A percentile compares a stretch with the other conserved stretches of the same genome.
phyloP scores from a whole-genome alignment of 169 alveolate genomes.

The Plasmodium chabaudi region DNA sequence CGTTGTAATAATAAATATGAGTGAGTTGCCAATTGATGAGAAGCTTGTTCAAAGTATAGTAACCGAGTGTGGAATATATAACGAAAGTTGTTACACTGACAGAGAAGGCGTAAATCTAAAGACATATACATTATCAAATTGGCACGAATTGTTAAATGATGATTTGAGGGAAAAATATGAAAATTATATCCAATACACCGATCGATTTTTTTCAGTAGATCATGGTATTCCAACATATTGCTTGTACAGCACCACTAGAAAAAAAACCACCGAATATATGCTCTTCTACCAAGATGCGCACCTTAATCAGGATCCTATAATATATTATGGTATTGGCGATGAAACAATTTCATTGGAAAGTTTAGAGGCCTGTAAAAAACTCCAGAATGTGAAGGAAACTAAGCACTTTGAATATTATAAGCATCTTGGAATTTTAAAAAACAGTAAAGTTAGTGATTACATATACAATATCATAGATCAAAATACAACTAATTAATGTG shows the following conservation, averaged over 20 bases:
- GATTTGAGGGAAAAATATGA: conserved; percentile 26
- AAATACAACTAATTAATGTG: not conserved
- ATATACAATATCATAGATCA: conserved; percentile 13
- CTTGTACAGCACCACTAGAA: conserved; percentile 23
- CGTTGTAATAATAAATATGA: conserved; percentile 38
- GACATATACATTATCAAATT: conserved; percentile 48
- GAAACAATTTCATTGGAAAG: conserved; percentile 50
- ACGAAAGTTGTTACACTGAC: conserved; percentile 28
- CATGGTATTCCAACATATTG: conserved; percentile 68
- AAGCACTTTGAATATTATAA: conserved; percentile 11
- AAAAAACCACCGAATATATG: conserved; percentile 39
- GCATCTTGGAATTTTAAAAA: conserved; percentile 27
- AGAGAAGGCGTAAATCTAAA: conserved; percentile 42
- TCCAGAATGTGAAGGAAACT: conserved; percentile 5
- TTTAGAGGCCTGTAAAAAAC: conserved; percentile 32
- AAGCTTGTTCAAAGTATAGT: conserved; percentile 14
- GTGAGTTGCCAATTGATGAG: conserved; percentile 20
- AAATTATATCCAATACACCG: conserved; percentile 24
- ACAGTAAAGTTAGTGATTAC: conserved; percentile 6
- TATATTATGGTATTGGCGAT: conserved; percentile 54
- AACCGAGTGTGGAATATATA: conserved; percentile 37
- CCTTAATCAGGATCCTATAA: conserved; percentile 16
- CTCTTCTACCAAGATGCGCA: conserved; percentile 12
- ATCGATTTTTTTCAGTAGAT: conserved; percentile 22
- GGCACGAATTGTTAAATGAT: conserved; percentile 41